Evolutionary conservation across 2,329 filamentous ascomycete species (phyloP).

Genomic region (Talaromyces sp.): DNA sequence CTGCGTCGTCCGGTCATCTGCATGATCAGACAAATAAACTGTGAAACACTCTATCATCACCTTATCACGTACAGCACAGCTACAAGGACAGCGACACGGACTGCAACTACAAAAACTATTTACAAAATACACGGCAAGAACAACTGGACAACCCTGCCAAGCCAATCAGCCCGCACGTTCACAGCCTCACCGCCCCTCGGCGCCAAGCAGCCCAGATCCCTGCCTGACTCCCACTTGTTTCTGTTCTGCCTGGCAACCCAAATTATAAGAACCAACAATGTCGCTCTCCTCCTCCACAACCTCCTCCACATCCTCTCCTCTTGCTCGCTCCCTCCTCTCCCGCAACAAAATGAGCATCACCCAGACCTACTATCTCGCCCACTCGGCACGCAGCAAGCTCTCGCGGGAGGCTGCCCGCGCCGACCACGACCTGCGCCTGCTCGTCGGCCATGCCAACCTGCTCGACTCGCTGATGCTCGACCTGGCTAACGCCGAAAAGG

Average conservation of each 20-base stretch:
- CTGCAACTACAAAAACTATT: neutral
- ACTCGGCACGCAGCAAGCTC: constrained; percentile 95
- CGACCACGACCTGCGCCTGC: constrained; percentile 89
- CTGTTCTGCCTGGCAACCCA: neutral
- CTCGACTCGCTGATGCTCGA: constrained; percentile 90
- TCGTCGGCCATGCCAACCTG: constrained; percentile 97
- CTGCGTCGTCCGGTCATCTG: neutral
- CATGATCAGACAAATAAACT: too few relatives aligned
- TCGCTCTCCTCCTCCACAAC: neutral
- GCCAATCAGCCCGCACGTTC: neutral
- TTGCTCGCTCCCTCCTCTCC: neutral
- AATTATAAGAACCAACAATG: neutral
- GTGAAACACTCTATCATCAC: too few relatives aligned
- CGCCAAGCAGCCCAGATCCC: neutral
- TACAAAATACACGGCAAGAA: too few relatives aligned
- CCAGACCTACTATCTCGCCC: constrained; percentile 96
- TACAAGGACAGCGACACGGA: too few relatives aligned
- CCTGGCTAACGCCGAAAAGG: constrained; percentile 86
- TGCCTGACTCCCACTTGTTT: neutral
- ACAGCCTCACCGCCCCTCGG: neutral
- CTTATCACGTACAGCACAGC: too few relatives aligned
- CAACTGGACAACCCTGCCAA: neutral
- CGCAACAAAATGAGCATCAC: constrained; percentile 90
- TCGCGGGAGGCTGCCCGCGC: constrained; percentile 81
- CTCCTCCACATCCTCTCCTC: neutral